A percentile compares a stretch with the other conserved stretches of the same genome.
phyloP scores from a whole-genome alignment of 345 rosid genomes.

The Rhodomyrtus tomentosa region DNA sequence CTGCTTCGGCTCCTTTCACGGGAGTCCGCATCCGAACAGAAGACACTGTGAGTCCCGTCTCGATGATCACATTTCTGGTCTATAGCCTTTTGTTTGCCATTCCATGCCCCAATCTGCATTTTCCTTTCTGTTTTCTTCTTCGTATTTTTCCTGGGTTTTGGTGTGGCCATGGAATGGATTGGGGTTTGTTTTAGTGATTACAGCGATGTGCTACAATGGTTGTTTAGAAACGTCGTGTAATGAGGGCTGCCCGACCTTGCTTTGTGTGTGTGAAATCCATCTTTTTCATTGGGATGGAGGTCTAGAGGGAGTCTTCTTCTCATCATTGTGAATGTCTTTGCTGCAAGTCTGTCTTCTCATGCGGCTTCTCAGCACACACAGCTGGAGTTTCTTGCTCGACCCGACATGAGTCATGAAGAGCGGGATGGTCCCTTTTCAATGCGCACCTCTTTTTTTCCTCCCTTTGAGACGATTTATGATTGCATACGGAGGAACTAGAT shows the following conservation, averaged over 20 bases:
- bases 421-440: neutral
- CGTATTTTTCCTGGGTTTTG: too few relatives aligned
- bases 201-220: too few relatives aligned
- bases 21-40: too few relatives aligned
- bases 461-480: neutral
- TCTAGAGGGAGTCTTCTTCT: neutral
- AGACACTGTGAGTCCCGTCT: too few relatives aligned
- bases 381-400: neutral
- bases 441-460: neutral
- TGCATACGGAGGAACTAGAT: neutral
- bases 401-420: neutral
- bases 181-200: too few relatives aligned
- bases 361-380: neutral
- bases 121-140: too few relatives aligned
- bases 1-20: too few relatives aligned
- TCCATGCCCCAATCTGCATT: too few relatives aligned
- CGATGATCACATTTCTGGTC: too few relatives aligned
- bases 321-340: neutral
- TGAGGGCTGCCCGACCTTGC: neutral
- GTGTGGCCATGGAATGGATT: too few relatives aligned
- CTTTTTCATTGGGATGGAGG: neutral
- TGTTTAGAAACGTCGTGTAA: too few relatives aligned
- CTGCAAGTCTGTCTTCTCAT: neutral
- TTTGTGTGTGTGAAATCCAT: neutral
- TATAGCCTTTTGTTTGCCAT: too few relatives aligned